Base-by-base conservation (phyloP, 371 early-diverging fungal species). In the Actinomucor elegans region DNA sequence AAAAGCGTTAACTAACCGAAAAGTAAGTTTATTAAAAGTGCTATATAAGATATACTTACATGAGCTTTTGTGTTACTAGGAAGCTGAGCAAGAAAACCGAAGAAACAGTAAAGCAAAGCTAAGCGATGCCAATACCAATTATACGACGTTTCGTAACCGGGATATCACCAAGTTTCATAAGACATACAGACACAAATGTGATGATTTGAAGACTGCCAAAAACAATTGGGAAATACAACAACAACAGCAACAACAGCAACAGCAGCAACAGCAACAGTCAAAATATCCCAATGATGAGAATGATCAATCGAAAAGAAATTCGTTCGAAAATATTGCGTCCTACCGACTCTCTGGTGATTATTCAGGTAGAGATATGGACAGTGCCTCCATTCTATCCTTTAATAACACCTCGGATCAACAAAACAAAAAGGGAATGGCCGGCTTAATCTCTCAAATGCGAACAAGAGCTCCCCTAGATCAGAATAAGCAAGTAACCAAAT, bases 161-260 rank as follows among this genome's bases (percentile, higher is more conserved):
- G 73, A 76, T 21, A 61, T 76, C n/a, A 56, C 55, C 14, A 76
- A 76, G 81, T 59, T 76, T 17, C 79, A 73, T 35, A 75, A 68
- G 59, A 32, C 59, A 1, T 84, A 84, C 45, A 60, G 6, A 3
- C 58, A 56, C 52, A 68, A 61, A 73, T 69, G 62, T 21, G 64
- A 63, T 1, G 64, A 63, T 6, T 41, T 52, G 54, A 75, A 57
- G 56, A 64, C 40, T 14, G 61, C 59, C 40, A 77, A 63, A 41
- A 29, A 17, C 5, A 53, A 27, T 3, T 71, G 62, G 45, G 61
- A 70, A 3, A 67, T 69, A 15, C 63, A 61, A 33, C 28, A 47
- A 41, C 48, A 43, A 31, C 60, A 59, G 20, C 48, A 55, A 14
- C 45, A 36, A 8, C 37, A 57, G 32, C 40, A 40, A 40, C 31